Base-by-base conservation (phyloP, 2,329 filamentous ascomycete genomes). In the Fusarium pseudoanthophilum region DNA sequence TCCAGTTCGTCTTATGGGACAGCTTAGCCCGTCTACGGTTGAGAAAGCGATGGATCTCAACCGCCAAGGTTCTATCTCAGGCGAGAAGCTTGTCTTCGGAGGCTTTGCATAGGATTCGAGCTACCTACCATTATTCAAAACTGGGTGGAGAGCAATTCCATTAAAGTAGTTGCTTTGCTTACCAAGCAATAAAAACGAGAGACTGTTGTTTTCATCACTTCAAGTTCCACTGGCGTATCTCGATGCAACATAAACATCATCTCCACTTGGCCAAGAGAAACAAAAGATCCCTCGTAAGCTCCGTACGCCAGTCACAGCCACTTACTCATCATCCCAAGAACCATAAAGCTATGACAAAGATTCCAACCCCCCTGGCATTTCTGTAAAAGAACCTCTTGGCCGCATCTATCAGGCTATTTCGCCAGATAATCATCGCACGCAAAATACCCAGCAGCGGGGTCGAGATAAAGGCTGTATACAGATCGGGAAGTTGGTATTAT, bases 401-500 rank as follows among this genome's bases (percentile, higher is more conserved):
- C 42, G 3, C 30, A 16, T 20, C 8, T 2, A 61, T 43, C 55
- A 51, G 45, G 32, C 36, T 39, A 60, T 64, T 42, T 18, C 16
- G 4, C 21, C 30, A 45, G 37, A 46, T 24, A 39, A 51, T 28
- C 28, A 30, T 32, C 18, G 52, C 60, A 24, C 10, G 2, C 7
- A 34, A 28, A 13, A 58, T 15, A 42, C 15, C n/a, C 24, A 53
- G 15, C 52, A 43, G 51, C 32, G 60, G 66, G 51, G 51, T 53
- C 21, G 11, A 21, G 51, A 60, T 59, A 66, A 36, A 59, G 60
- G 32, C 11, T n/a, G 51, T 56, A 14, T 32, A 75, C 73, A 46
- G 37, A 74, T 76, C 42, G 36, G 75, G 73, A 64, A 76, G 67
- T 64, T 76, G 56, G 26, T 51, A 61, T 53, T 64, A 73, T 74